Conservation (phyloP, 2,329 filamentous ascomycete genomes). For the Teratosphaeria pseudoeucalypti region DNA sequence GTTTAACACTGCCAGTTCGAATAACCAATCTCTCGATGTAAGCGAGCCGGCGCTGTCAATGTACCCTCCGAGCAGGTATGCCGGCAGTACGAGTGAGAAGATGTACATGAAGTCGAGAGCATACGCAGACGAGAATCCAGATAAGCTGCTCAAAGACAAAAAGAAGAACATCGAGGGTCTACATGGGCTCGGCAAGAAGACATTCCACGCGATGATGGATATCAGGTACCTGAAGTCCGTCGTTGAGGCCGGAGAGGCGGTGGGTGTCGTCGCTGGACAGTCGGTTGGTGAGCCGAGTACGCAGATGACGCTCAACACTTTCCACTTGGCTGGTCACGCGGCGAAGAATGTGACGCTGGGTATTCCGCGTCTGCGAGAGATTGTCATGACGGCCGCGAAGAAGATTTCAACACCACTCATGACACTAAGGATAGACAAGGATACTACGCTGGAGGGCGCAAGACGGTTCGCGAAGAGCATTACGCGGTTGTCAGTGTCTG, state of each 20-base stretch:
- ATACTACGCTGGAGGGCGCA: slow-evolving; percentile 57
- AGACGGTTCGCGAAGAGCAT: slow-evolving; percentile 86
- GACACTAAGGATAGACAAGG: slow-evolving; percentile 68
- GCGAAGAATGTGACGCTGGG: slow-evolving; percentile 97
- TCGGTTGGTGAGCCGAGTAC: slow-evolving; percentile 95
- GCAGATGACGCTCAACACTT: slow-evolving; percentile 98
- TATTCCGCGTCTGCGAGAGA: slow-evolving; percentile 94
- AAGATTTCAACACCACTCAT: slow-evolving; percentile 84
- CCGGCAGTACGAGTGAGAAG: slow-evolving; percentile 80
- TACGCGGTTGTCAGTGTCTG: slow-evolving; percentile 70
- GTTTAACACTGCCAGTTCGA: slow-evolving; percentile 42
- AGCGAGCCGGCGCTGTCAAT: slow-evolving; percentile 66
- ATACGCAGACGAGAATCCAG: slow-evolving; percentile 69
- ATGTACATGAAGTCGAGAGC: slow-evolving; percentile 63
- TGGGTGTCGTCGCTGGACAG: slow-evolving; percentile 92
- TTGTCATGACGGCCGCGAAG: slow-evolving; percentile 91
- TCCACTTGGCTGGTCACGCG: slow-evolving; percentile 97
- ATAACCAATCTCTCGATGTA: slow-evolving; percentile 36
- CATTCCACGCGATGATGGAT: slow-evolving; percentile 73
- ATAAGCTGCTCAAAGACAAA: slow-evolving; percentile 50
- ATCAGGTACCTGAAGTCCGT: slow-evolving; percentile 89
- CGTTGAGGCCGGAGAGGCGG: slow-evolving; percentile 89
- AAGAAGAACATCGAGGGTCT: slow-evolving; percentile 40
- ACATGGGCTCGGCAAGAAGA: slow-evolving; percentile 48
- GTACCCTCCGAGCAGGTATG: slow-evolving; percentile 65